These are phyloP conservation scores for Neurospora discreta DNA, from an alignment of 495 filamentous ascomycete species.

Conservation along the genomic window DNA sequence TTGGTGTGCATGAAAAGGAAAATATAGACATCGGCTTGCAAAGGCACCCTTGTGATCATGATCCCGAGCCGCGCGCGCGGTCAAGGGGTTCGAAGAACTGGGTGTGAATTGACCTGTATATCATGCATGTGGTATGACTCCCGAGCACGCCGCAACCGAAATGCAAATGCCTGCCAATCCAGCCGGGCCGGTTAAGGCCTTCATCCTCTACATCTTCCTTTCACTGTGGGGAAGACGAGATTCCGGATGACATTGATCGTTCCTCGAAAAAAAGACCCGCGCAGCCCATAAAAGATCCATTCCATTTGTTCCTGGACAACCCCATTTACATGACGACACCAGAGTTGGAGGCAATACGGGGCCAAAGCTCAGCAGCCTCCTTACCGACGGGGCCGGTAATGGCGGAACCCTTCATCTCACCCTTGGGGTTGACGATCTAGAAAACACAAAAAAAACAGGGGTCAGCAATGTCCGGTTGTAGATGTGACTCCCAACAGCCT, in stretches of 20 bases:
- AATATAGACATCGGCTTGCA: background rate
- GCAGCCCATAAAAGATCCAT: constrained; percentile 13
- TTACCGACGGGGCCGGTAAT: constrained; percentile 99
- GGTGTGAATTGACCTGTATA: constrained; percentile 29
- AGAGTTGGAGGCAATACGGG: constrained; percentile 99
- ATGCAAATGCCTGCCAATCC: constrained; percentile 28
- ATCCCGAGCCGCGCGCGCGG: background rate
- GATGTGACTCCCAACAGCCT: background rate
- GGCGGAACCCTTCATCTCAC: constrained; percentile 99
- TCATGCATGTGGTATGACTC: constrained; percentile 29
- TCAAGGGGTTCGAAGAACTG: constrained; percentile 21
- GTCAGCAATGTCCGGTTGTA: constrained; percentile 1
- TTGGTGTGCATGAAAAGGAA: background rate
- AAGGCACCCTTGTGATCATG: background rate
- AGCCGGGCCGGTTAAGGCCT: constrained; percentile 15
- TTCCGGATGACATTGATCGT: constrained; percentile 17
- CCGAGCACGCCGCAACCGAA: constrained; percentile 28
- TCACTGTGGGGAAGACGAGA: constrained; percentile 14
- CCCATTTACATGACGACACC: constrained; percentile 96
- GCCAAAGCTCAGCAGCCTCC: constrained; percentile 99
- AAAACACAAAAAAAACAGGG: constrained; percentile 10
- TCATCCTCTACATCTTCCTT: constrained; percentile 12
- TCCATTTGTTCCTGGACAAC: constrained; percentile 6
- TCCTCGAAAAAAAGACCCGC: constrained; percentile 17
- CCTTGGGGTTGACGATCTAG: constrained; percentile 99